These are phyloP conservation scores for Claviceps digitariae DNA, from an alignment of 2,329 filamentous ascomycete species.

Conservation along the genomic window DNA sequence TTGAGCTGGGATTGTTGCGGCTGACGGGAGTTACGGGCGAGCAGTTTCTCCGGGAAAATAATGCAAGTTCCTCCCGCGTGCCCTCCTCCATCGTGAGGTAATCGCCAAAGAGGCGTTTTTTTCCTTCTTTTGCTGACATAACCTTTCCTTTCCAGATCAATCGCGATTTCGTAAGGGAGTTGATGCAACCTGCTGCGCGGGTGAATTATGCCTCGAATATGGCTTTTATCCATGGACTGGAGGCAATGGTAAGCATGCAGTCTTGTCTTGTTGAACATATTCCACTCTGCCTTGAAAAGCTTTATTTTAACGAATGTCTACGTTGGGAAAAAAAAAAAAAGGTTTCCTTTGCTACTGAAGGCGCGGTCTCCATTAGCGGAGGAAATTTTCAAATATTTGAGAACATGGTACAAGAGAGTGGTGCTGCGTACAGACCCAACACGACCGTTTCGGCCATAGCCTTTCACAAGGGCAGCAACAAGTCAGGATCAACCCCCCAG, in stretches of 20 bases:
- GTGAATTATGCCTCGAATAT: conserved; percentile 94
- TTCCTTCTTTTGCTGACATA: background rate
- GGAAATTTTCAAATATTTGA: conserved; percentile 94
- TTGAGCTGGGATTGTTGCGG: conserved; percentile 52
- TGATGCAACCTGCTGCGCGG: conserved; percentile 80
- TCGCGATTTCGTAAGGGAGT: conserved; percentile 56
- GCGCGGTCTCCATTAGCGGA: conserved; percentile 63
- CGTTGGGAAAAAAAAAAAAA: too few relatives aligned
- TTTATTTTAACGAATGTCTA: background rate
- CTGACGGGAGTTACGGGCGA: conserved; percentile 59
- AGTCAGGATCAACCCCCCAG: conserved; percentile 24
- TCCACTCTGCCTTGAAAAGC: background rate
- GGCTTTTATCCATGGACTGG: conserved; percentile 72
- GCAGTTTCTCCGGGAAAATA: conserved; percentile 55
- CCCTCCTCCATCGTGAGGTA: background rate
- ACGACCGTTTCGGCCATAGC: conserved; percentile 51
- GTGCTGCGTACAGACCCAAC: conserved; percentile 49
- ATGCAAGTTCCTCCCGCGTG: conserved; percentile 11
- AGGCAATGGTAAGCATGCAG: conserved; percentile 56
- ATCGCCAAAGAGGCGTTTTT: background rate
- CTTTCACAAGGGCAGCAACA: conserved; percentile 30
- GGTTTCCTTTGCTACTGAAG: conserved; percentile 80
- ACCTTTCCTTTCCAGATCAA: conserved; percentile 33
- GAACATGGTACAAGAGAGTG: conserved; percentile 56
- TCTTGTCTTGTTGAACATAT: background rate